Percentiles rank a stretch among this genome's conserved stretches.
Evolutionary conservation across 176 grass and related monocot species (phyloP).

Genomic region (Typha latifolia): DNA sequence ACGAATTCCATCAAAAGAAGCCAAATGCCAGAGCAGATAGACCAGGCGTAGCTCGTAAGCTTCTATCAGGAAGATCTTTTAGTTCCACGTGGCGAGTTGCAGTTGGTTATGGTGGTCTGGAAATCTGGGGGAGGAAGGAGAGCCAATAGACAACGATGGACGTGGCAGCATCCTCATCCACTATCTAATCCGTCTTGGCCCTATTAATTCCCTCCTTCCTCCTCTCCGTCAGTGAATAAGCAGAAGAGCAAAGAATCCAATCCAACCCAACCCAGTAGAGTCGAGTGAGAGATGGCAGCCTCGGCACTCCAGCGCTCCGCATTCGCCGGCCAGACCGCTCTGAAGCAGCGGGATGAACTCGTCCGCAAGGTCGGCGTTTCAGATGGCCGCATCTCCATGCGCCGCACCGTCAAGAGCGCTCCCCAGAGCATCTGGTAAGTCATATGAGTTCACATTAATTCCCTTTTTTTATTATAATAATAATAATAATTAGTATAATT

Average conservation of each 20-base stretch:
- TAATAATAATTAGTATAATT: too few relatives aligned
- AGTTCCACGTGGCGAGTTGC: background rate
- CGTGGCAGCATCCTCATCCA: conserved; percentile 2
- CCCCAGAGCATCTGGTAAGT: conserved; percentile 71
- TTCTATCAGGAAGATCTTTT: background rate
- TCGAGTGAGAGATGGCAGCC: conserved; percentile 25
- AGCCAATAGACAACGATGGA: background rate
- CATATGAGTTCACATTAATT: background rate
- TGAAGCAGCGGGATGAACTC: conserved; percentile 29
- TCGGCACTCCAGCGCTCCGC: conserved; percentile 52
- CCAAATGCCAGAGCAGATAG: too few relatives aligned
- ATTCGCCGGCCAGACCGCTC: conserved; percentile 41
- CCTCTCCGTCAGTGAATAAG: too few relatives aligned
- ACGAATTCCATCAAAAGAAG: too few relatives aligned
- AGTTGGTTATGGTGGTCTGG: background rate
- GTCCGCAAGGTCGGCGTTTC: conserved; percentile 38
- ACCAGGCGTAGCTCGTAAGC: too few relatives aligned
- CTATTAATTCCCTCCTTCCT: background rate
- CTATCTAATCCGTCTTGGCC: background rate
- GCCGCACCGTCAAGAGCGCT: conserved; percentile 48
- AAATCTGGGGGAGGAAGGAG: background rate
- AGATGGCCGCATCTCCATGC: conserved; percentile 64
- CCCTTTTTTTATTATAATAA: too few relatives aligned
- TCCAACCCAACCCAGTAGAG: background rate
- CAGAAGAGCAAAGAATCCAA: background rate